Percentiles rank a stretch among this genome's conserved stretches.
phyloP scores from a whole-genome alignment of 352 stramenopile species.

The Phytophthora ohioensis region DNA sequence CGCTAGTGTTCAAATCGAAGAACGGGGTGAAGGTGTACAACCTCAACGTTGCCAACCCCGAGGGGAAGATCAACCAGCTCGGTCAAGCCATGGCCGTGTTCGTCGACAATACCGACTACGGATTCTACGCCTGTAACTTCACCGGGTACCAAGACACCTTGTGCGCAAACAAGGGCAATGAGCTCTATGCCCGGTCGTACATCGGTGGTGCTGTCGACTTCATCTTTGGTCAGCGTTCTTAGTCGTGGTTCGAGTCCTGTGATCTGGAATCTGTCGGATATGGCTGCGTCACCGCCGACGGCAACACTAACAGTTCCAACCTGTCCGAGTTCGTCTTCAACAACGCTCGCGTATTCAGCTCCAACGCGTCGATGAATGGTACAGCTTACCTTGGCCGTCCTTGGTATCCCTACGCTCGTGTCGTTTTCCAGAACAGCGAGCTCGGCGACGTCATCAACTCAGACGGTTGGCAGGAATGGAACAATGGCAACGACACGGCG shows the following conservation, averaged over 20 bases:
- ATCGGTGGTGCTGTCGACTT: not conserved
- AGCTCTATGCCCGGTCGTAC: conserved; percentile 13
- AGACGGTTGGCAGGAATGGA: not conserved
- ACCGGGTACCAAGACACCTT: conserved; percentile 20
- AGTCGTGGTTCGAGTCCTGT: conserved; percentile 24
- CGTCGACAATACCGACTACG: conserved; percentile 17
- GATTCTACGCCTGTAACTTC: conserved; percentile 11
- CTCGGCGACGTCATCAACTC: conserved; percentile 6
- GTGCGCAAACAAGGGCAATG: conserved; percentile 9
- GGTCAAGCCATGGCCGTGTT: conserved; percentile 11
- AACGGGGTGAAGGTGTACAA: no score
- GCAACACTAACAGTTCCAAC: conserved; percentile 19
- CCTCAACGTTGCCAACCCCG: no score
- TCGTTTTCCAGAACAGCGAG: conserved; percentile 7
- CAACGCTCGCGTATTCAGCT: conserved; percentile 5
- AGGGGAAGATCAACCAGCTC: no score
- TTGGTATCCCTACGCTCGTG: not conserved
- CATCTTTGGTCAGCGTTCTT: conserved; percentile 4
- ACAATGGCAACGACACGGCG: not conserved
- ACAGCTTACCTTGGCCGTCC: conserved; percentile 1
- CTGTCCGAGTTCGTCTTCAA: conserved; percentile 26
- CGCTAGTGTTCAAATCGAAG: no score
- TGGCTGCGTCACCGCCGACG: conserved; percentile 15
- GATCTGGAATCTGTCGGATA: conserved; percentile 16
- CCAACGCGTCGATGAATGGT: conserved; percentile 3